These are phyloP conservation scores for Aspergillus ustus DNA, from an alignment of 2,329 filamentous ascomycete genomes.

Conservation along the genomic window DNA sequence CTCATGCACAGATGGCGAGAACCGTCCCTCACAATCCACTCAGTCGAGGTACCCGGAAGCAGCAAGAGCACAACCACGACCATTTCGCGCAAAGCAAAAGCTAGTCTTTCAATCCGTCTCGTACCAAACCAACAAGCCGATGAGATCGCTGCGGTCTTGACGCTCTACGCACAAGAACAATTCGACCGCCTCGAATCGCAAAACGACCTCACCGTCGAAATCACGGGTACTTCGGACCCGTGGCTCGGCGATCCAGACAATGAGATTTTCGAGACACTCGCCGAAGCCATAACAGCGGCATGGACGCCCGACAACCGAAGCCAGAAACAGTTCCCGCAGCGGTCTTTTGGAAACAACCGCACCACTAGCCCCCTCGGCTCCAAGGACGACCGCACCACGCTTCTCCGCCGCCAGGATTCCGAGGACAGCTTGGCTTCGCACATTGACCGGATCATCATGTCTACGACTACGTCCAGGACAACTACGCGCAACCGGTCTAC, in stretches of 20 bases:
- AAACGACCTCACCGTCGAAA: constrained; percentile 78
- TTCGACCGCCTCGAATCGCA: constrained; percentile 78
- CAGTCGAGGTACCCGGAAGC: constrained; percentile 82
- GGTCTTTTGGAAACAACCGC: constrained; percentile 23
- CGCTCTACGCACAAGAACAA: constrained; percentile 68
- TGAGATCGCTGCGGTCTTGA: constrained; percentile 71
- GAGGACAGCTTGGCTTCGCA: constrained; percentile 46
- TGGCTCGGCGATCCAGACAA: constrained; percentile 94
- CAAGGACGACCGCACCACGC: constrained; percentile 23
- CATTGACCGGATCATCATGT: constrained; percentile 45
- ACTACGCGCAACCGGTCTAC: constrained; percentile 34
- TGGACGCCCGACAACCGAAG: constrained; percentile 64
- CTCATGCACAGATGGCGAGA: constrained; percentile 96
- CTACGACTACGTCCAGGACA: constrained; percentile 41
- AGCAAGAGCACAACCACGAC: constrained; percentile 79
- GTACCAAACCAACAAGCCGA: constrained; percentile 91
- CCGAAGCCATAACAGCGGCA: constrained; percentile 79
- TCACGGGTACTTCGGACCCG: constrained; percentile 92
- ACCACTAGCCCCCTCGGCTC: constrained; percentile 15
- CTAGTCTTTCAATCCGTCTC: constrained; percentile 85
- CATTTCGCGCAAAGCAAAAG: constrained; percentile 86
- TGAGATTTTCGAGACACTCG: constrained; percentile 86
- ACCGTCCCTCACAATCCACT: constrained; percentile 90
- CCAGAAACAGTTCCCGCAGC: constrained; percentile 34
- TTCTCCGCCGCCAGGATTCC: constrained; percentile 40